A percentile compares a stretch with the other conserved stretches of the same genome.
phyloP scores from a whole-genome alignment of 2,329 filamentous ascomycete species.

The Aureobasidium lini region DNA sequence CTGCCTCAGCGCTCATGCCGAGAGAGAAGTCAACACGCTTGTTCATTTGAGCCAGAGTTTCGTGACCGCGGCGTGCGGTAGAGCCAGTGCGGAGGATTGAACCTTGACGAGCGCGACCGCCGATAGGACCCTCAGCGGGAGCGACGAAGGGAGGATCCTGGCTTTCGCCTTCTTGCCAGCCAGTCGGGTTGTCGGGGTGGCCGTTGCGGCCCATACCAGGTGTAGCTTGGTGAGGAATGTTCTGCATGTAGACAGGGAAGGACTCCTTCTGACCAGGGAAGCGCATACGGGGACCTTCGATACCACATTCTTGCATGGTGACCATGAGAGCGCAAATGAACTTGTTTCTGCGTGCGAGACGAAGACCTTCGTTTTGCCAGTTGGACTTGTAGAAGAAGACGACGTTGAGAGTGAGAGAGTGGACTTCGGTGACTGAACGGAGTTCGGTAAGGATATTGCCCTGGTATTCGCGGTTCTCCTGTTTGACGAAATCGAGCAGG shows the following conservation, averaged over 20 bases:
- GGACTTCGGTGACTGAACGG: slow-evolving; percentile 69
- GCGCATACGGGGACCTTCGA: slow-evolving; percentile 73
- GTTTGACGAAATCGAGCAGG: slow-evolving; percentile 73
- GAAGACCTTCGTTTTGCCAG: slow-evolving; percentile 89
- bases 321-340: slow-evolving; percentile 89
- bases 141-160: slow-evolving; percentile 38
- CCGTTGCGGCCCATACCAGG: slow-evolving; percentile 35
- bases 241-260: slow-evolving; percentile 58
- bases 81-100: slow-evolving; percentile 11
- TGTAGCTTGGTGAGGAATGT: slow-evolving; percentile 40
- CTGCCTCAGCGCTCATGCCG: slow-evolving; percentile 54
- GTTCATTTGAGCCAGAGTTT: slow-evolving; percentile 50
- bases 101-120: slow-evolving; percentile 15
- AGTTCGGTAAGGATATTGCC: slow-evolving; percentile 81
- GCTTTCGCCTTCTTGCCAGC: slow-evolving; percentile 26
- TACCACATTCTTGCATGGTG: slow-evolving; percentile 73
- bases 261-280: slow-evolving; percentile 60
- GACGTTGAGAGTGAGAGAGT: slow-evolving; percentile 80
- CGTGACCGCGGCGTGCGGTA: slow-evolving; percentile 21
- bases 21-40: slow-evolving; percentile 65
- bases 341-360: slow-evolving; percentile 84
- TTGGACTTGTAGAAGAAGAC: slow-evolving; percentile 98
- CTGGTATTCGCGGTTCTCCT: slow-evolving; percentile 85
- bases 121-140: slow-evolving; percentile 20
- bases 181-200: slow-evolving; percentile 38